Base-by-base conservation (phyloP, 2,329 filamentous ascomycete genomes). In the Myriosclerotinia curreyana region DNA sequence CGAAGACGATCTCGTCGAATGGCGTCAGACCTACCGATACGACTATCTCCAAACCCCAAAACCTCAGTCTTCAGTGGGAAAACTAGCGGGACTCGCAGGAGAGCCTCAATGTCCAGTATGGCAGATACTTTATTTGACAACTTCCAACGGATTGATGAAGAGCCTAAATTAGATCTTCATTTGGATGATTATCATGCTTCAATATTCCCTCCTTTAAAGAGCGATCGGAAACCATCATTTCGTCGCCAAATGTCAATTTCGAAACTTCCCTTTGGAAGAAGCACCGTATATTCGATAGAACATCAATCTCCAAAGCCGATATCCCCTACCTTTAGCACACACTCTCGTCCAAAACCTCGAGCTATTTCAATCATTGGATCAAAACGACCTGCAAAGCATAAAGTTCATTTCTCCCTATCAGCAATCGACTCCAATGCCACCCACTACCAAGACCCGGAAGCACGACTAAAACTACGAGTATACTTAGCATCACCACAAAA, bases 401-500 rank as follows among this genome's bases (percentile, higher is more conserved):
- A 64, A 46, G 25, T 42, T n/a, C 59, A 52, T 31, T 49, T 34
- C 11, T 78, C 78, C 1, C 73, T 80, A 15, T 77, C 81, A 1
- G 81, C 81, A 25, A 84, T 90, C 65, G 91, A 96, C 71, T 83
- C 88, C 5, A 81, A 83, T 42, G 90, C 91, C 5, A 85, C 90
- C 46, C 90, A 96, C 77, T 97, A 96, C 73, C 91, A 92, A 74
- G 92, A 97, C 71, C 92, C 92, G 0, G 91, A 96, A 74, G 91
- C 93, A 48, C 86, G 94, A 42, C 82, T 91, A 71, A 96, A 96
- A 77, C 80, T 98, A 25, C 87, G 92, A 15, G 86, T 91, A 8
- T 96, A 93, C 72, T 83, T 96, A 25, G 90, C 91, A 9, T 96
- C 92, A 1, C 90, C 93, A 0, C 91, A 96, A 70, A 96, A 96